Evolutionary conservation across 371 early-diverging fungal species (phyloP).

Genomic region (Mortierella sp.): DNA sequence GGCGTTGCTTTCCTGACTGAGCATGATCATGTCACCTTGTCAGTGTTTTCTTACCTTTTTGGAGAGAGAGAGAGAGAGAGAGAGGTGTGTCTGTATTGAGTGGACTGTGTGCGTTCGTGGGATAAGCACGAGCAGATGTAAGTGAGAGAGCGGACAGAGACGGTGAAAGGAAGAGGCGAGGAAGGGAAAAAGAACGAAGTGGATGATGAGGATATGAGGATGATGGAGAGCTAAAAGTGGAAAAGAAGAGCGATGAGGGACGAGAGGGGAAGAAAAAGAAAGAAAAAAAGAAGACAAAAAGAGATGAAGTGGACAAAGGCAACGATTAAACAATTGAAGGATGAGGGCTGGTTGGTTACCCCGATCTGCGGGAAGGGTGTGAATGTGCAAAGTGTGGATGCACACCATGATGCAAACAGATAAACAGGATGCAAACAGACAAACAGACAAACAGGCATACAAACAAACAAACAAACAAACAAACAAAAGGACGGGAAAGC

Average conservation of each 20-base stretch:
- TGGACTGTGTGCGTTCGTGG: no score
- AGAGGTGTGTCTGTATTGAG: neutral
- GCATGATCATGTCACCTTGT: neutral
- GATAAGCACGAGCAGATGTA: neutral
- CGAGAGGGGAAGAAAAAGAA: neutral
- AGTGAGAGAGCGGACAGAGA: neutral
- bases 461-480: no score
- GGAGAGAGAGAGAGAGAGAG: no score
- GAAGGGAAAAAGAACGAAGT: neutral
- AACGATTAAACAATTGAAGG: neutral
- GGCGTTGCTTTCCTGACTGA: neutral
- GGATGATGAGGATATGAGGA: neutral
- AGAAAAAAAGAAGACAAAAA: neutral
- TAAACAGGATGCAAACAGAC: no score
- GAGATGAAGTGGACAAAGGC: neutral
- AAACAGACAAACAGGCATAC: no score
- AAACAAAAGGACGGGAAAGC: no score
- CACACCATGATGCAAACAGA: neutral
- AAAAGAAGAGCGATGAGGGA: neutral
- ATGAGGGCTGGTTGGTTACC: neutral
- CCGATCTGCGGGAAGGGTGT: conserved; percentile 4
- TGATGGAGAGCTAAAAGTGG: no score
- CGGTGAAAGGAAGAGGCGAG: neutral
- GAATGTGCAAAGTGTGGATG: neutral
- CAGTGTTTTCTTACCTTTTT: neutral